A percentile compares a stretch with the other conserved stretches of the same genome.
These are phyloP conservation scores for Erodium texanum DNA, from an alignment of 441 rosid genomes.

Conservation along the genomic window DNA sequence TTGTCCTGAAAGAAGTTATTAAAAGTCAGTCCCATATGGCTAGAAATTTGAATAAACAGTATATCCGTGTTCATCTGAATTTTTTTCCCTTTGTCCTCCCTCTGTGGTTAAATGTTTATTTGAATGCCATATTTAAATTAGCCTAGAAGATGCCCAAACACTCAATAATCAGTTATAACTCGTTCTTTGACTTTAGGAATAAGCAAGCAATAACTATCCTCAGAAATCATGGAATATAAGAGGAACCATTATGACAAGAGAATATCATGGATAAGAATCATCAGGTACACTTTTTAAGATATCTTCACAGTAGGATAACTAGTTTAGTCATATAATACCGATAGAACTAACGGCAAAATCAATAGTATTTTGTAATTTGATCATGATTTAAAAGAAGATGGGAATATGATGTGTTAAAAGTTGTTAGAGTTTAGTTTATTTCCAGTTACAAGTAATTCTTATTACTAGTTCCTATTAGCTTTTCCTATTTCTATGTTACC, in stretches of 20 bases:
- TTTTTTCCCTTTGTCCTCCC: not conserved
- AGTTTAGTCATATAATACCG: not conserved
- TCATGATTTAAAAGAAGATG: not conserved
- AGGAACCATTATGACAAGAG: not conserved
- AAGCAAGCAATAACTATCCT: not conserved
- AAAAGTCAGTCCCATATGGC: constrained; percentile 3
- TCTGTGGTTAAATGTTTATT: not conserved
- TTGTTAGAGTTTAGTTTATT: too few species aligned
- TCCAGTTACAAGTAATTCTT: too few species aligned
- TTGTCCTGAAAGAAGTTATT: constrained; percentile 51
- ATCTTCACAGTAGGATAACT: not conserved
- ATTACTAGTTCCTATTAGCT: too few species aligned
- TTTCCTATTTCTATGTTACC: too few species aligned
- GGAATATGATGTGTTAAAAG: not conserved
- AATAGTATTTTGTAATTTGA: not conserved
- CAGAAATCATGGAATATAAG: not conserved
- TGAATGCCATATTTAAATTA: not conserved
- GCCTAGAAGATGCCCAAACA: not conserved
- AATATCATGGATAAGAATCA: not conserved
- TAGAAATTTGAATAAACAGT: not conserved
- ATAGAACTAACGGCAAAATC: not conserved
- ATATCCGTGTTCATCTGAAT: not conserved
- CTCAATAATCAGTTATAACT: not conserved
- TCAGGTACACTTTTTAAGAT: not conserved
- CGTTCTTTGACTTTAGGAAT: not conserved